Evolutionary conservation across 371 early-diverging fungal species (phyloP).

Genomic region (Mucor saturninus): DNA sequence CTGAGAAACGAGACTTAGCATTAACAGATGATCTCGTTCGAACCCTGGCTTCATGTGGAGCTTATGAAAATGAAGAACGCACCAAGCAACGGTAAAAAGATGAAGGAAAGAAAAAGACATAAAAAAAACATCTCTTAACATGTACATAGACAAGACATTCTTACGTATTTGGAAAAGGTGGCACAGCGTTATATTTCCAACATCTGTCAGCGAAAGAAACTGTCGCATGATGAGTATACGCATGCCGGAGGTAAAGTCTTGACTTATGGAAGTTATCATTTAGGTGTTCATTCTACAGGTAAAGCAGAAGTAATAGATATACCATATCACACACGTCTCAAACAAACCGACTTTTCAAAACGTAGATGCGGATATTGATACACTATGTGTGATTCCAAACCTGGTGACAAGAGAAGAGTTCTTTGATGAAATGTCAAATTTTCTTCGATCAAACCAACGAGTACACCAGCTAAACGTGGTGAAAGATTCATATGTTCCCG

Average conservation of each 20-base stretch:
- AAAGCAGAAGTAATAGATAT: background rate
- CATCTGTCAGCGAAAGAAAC: slow-evolving; percentile 19
- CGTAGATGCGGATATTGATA: slow-evolving; percentile 90
- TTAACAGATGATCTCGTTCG: slow-evolving; percentile 24
- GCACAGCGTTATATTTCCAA: slow-evolving; percentile 71
- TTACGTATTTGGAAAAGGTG: slow-evolving; percentile 61
- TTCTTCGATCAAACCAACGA: background rate
- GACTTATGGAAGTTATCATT: slow-evolving; percentile 91
- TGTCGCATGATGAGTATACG: slow-evolving; percentile 2
- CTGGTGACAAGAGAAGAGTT: slow-evolving; percentile 84
- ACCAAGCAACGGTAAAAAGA: slow-evolving; percentile 4
- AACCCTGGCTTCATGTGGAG: slow-evolving; percentile 11
- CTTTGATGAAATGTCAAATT: slow-evolving; percentile 65
- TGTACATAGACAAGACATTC: slow-evolving; percentile 57
- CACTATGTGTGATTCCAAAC: slow-evolving; percentile 88
- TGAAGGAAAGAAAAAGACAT: background rate
- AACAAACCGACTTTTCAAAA: background rate
- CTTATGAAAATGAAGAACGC: slow-evolving; percentile 28
- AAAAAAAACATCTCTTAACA: too few species aligned
- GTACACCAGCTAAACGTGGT: slow-evolving; percentile 36
- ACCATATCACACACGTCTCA: too few species aligned
- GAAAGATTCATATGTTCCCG: slow-evolving; percentile 86
- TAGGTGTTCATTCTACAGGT: slow-evolving; percentile 89
- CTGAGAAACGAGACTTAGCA: slow-evolving; percentile 36
- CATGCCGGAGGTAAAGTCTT: slow-evolving; percentile 80